Evolutionary conservation across 371 early-diverging fungal genomes (phyloP).

Genomic region (Mucor sp.): DNA sequence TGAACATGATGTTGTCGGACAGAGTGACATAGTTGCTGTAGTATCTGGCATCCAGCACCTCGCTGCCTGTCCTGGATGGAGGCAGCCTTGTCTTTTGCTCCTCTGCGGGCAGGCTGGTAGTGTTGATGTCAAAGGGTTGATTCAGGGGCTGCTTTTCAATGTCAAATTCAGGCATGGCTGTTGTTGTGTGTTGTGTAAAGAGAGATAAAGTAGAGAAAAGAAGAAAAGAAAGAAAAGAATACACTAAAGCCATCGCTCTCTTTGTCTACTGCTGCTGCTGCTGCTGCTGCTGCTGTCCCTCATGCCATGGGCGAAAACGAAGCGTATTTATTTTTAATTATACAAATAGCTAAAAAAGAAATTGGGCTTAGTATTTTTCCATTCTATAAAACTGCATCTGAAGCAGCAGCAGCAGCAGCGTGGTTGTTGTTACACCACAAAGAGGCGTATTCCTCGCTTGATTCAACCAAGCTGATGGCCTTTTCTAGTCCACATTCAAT

Average conservation of each 20-base stretch:
- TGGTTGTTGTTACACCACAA: background rate
- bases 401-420: background rate
- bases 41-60: background rate
- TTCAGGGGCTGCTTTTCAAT: slow-evolving; percentile 15
- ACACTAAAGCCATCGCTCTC: background rate
- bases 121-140: background rate
- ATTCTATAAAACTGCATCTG: background rate
- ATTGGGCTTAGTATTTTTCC: slow-evolving; percentile 10
- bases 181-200: background rate
- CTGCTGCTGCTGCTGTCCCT: too few species aligned
- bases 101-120: background rate
- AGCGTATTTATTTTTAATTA: background rate
- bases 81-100: background rate
- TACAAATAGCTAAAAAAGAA: too few species aligned
- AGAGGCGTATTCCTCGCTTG: background rate
- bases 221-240: background rate
- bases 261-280: too few species aligned
- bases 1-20: slow-evolving; percentile 1
- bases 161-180: background rate
- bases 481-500: slow-evolving; percentile 4
- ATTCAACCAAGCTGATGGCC: slow-evolving; percentile 1
- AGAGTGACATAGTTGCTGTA: slow-evolving; percentile 3
- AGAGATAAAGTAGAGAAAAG: background rate
- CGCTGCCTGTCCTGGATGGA: background rate
- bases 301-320: background rate